Evolutionary conservation across 352 stramenopile genomes (phyloP), one percentile per base, ranked within the genome.

Genomic region (Thalassiosira livingstoniorum): DNA sequence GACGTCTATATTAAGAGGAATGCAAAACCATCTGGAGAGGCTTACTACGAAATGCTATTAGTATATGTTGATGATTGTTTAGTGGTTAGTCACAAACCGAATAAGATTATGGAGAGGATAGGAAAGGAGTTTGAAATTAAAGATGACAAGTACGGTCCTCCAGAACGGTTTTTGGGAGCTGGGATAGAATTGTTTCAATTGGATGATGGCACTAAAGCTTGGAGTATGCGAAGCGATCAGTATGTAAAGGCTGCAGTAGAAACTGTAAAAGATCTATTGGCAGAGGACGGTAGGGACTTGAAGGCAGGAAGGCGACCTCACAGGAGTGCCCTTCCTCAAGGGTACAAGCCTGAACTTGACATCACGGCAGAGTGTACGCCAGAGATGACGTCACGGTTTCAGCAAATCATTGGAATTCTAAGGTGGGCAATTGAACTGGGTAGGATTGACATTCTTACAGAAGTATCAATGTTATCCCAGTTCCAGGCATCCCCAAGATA

Each of bases 21-120:
- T 10, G n/a, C 29, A 60, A 32, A 78, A 13, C 0, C 4, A 7
- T 34, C 84, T 80, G 75, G 75, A 5, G 45, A 13, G 18, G 1
- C 31, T 29, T 87, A 87, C 63, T 90, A 90, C 54, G 83, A 87
- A 62, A 71, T 74, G 1, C 29, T 86, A 15, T 43, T 90, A 0
- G 63, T 87, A 4, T 88, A 88, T 65, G 75, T 80, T 4, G 84
- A 90, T 63, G 76, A 90, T 47, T 51, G 87, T 0, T 35, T 90
- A 25, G 11, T 47, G 15, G n/a, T 90, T 10, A 81, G 69, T 18
- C 11, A 66, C 29, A 31, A 15, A 31, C 53, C 45, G 42, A 53
- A 55, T 4, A 13, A 29, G 4, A 55, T 55, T 2, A 75, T 75
- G 66, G 34, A 57, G 35, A 29, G 54, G 18, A 75, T 75, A 18